Evolutionary conservation across 208 protist genomes (phyloP), one percentile per base, ranked within the genome.

Genomic region (Blastocrithidia nonstop): DNA sequence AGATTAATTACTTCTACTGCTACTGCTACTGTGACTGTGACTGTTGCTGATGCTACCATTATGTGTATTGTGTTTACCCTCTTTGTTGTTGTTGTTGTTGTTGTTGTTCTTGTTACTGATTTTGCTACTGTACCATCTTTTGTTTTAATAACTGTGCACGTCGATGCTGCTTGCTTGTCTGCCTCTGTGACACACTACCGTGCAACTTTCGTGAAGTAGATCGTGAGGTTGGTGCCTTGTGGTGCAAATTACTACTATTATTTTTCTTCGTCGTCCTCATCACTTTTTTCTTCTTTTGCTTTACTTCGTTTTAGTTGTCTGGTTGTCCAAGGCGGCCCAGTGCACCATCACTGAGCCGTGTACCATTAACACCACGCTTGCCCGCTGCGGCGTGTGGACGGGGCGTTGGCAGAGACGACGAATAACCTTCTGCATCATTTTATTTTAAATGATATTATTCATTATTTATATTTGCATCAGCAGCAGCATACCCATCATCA

Each of bases 71-170:
- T 35, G 29, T 35, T 11, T 35, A n/a, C n/a, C 11, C 29, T 35
- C 11, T n/a, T 11, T 35, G n/a, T 35, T 11, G 11, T 35, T 35
- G n/a, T 35, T 35, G 29, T n/a, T 35, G 29, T 35, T 35, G 29
- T n/a, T 35, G 29, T 35, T 35, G 29, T n/a, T 35, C 11, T 35
- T 35, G 29, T 35, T 35, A n/a, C 29, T 35, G 29, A 11, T 35
- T 11, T 35, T 35, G 29, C 29, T 35, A n/a, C 29, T 35, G 29
- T n/a, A n/a, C n/a, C n/a, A n/a, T n/a, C n/a, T n/a, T n/a, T 35
- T 35, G 29, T 35, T 35, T n/a, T 35, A 15, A n/a, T 35, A 15
- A n/a, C n/a, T 35, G 29, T 35, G 29, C n/a, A n/a, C n/a, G 29
- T n/a, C 29, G 29, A 15, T 11, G n/a, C 23, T 15, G 29, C 29